Evolutionary conservation across 306 rosid species (phyloP), one percentile per base, ranked within the genome.

Genomic region (Citrullus colocynthis): DNA sequence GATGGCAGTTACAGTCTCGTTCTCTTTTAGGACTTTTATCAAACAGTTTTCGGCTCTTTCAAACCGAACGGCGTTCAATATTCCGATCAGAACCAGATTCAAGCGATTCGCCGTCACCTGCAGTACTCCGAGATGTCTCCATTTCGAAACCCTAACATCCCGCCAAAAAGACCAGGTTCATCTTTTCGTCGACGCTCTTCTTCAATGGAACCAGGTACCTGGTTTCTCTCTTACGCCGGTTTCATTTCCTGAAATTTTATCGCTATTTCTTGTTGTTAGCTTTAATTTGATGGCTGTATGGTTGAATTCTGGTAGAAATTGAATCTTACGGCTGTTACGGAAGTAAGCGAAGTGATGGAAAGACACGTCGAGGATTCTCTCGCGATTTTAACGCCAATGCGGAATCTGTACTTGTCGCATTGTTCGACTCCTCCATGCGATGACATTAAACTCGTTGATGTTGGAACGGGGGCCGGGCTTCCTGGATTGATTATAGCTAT

Each of bases 321-420:
- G 93, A 95, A 95, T 79, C 87, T 95, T 57, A 92, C 97, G 0
- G 93, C 98, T 0, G 90, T 95, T 28, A 86, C 82, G 80, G 96
- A 89, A 28, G 89, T 61, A 7, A 66, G 76, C 37, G 93, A 88
- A 72, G 97, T 90, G 7, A 90, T 95, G 98, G 96, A 92, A 81
- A 86, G 98, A 80, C 98, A 95, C 79, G 84, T 92, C 16, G 97
- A 92, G 84, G 98, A 89, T 75, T 95, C 97, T 34, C 97, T 95
- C 9, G 89, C 98, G 5, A 88, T 95, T 55, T 79, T 90, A 77
- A 85, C 91, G 7, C 91, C 97, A 7, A 64, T 95, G 20, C 85
- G 80, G 39, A 84, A 83, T 21, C 84, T 73, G n/a, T 90, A 88
- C 82, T 65, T 54, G 44, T 78, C 83, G 49, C 81, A 81, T 62